Base-by-base conservation (phyloP, 2,329 filamentous ascomycete genomes). In the Pseudohalonectria lignicola region DNA sequence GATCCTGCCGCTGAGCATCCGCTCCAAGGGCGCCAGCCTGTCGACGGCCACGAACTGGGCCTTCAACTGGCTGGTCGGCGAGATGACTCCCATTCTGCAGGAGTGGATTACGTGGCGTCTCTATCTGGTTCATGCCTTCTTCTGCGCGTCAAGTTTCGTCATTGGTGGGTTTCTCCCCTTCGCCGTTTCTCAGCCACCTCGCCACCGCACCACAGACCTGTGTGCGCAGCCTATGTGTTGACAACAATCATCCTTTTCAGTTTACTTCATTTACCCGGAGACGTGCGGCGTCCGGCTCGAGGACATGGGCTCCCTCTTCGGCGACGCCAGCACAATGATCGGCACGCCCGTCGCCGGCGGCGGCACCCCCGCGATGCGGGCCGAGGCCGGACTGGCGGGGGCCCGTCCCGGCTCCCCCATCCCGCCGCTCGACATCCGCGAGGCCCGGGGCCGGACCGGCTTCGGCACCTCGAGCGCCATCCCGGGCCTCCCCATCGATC, bases 1-100 rank as follows among this genome's bases (percentile, higher is more conserved):
- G 69, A 98, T 98, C 44, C 70, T 98, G 31, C 92, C 92, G 4
- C 69, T 98, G 43, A 95, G 87, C 66, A 95, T 96, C 55, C 81
- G 92, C 52, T 94, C 90, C 43, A 96, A 96, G 69, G 92, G 92
- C 43, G 90, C 92, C 39, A 94, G 87, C 71, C 63, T 98, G 56
- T 95, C 90, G 43, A 96, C 92, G 2, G 92, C 92, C 15, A 81
- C 88, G 23, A 98, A 98, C 56, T 98, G 92, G 92, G 87, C 90
- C 2, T 94, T 92, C 62, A 98, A 98, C 62, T 98, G 87, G 84
- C 68, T 96, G 19, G 92, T 96, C 4, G 92, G 92, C 48, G 86
- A 94, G 60, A 76, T 96, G 69, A 98, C 92, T 1, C 92, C 92
- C 2, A 79, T 96, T 39, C 67, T 96, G 42, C 90, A 98, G 58